phyloP scores from a whole-genome alignment of 805 yeast genomes.

The Cyberlindnera xylosilytica region DNA sequence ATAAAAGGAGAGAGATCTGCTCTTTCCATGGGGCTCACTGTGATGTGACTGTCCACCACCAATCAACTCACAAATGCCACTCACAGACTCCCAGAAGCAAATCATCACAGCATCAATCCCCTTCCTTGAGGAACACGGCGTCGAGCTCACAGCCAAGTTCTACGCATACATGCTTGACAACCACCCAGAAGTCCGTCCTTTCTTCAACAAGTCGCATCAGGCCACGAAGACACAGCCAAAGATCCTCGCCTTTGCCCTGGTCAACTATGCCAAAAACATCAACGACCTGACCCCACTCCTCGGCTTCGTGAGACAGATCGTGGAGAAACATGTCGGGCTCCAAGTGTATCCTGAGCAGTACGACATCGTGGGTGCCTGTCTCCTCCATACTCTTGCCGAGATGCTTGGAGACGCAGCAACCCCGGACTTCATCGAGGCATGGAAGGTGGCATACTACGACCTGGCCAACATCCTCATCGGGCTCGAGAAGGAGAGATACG shows the following conservation, averaged over 20 bases:
- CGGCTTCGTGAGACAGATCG: conserved; percentile 56
- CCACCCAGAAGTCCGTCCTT: conserved; percentile 53
- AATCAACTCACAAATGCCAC: too few relatives aligned
- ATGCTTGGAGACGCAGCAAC: conserved; percentile 61
- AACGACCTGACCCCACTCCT: conserved; percentile 53
- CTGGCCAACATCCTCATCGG: conserved; percentile 59
- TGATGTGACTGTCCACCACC: too few relatives aligned
- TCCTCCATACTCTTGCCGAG: conserved; percentile 51
- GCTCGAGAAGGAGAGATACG: conserved; percentile 49
- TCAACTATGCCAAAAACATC: conserved; percentile 60
- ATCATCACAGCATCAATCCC: conserved; percentile 52
- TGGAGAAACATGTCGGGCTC: conserved; percentile 63
- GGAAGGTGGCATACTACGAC: conserved; percentile 62
- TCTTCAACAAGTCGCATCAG: conserved; percentile 62
- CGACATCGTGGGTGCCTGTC: conserved; percentile 56
- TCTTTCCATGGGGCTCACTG: neutral
- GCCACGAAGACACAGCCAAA: conserved; percentile 52
- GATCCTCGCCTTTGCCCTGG: conserved; percentile 59
- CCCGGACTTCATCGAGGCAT: conserved; percentile 54
- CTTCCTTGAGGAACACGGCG: conserved; percentile 52
- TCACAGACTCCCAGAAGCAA: conserved; percentile 31
- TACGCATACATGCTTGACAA: conserved; percentile 52
- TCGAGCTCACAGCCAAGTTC: conserved; percentile 48
- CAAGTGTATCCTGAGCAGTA: conserved; percentile 63
- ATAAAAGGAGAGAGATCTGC: too few relatives aligned